phyloP scores from a whole-genome alignment of 345 rosid species.

The Noccaea bulbosa region DNA sequence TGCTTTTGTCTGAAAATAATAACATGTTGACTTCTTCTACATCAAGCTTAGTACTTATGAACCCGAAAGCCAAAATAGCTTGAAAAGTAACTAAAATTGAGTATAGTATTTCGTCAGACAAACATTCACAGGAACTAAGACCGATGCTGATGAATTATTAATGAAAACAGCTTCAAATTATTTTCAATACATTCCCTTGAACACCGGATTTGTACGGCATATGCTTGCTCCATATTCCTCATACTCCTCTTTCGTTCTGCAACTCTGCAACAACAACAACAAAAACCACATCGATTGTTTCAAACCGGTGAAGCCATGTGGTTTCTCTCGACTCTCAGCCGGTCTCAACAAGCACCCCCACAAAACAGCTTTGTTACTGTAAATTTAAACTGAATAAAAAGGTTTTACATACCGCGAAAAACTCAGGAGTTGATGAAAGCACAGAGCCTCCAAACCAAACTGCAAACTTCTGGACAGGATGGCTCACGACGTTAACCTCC shows the following conservation, averaged over 20 bases:
- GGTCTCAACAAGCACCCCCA: not conserved
- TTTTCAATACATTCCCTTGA: conserved; percentile 93
- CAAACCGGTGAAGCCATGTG: conserved; percentile 13
- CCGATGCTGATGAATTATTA: conserved; percentile 8
- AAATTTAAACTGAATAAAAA: not conserved
- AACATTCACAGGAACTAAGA: conserved; percentile 30
- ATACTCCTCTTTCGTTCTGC: conserved; percentile 97
- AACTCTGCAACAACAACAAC: conserved; percentile 59
- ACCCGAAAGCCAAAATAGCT: conserved; percentile 3
- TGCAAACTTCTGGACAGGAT: conserved; percentile 93
- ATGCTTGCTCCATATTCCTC: conserved; percentile 98
- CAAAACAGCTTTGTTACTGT: conserved; percentile 1
- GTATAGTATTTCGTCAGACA: conserved; percentile 3
- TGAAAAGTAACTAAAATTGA: conserved; percentile 18
- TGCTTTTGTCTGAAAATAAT: conserved; percentile 28
- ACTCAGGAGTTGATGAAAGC: conserved; percentile 97
- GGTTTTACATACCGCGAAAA: conserved; percentile 62
- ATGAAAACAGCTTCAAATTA: conserved; percentile 14
- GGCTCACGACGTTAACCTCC: conserved; percentile 96
- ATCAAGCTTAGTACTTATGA: conserved; percentile 23
- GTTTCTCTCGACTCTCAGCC: not conserved
- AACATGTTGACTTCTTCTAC: not conserved
- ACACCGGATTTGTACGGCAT: conserved; percentile 99
- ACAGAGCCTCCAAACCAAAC: conserved; percentile 99
- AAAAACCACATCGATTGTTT: not conserved